phyloP scores from a whole-genome alignment of 768 basidiomycete species.

The Russula earlei region DNA sequence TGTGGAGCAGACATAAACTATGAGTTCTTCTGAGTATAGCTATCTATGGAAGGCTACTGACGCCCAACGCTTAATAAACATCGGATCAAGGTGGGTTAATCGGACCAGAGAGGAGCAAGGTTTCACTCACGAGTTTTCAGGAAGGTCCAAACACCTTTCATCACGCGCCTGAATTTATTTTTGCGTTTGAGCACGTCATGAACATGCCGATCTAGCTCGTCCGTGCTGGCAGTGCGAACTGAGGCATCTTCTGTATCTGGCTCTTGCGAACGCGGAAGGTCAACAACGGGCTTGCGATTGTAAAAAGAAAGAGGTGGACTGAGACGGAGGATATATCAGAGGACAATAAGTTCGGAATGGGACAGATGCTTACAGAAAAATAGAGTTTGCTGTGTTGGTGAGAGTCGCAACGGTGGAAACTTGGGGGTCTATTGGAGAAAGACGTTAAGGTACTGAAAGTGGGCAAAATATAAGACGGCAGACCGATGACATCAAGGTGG shows the following conservation, averaged over 20 bases:
- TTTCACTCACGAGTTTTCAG: conserved; percentile 63
- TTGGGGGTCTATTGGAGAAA: conserved; percentile 46
- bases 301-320: conserved; percentile 66
- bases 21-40: not conserved
- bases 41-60: conserved; percentile 27
- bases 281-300: conserved; percentile 58
- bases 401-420: conserved; percentile 66
- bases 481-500: conserved; percentile 73
- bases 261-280: conserved; percentile 34
- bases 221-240: conserved; percentile 31
- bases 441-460: not conserved
- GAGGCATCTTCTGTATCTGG: conserved; percentile 24
- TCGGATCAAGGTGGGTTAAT: not conserved
- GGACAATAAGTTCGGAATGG: not conserved
- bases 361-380: conserved; percentile 44
- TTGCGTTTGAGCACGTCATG: conserved; percentile 61
- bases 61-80: conserved; percentile 48
- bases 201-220: conserved; percentile 65
- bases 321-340: not conserved
- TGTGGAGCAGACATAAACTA: conserved; percentile 19
- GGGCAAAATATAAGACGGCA: conserved; percentile 11
- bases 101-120: not conserved
- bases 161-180: conserved; percentile 46
- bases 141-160: conserved; percentile 73
- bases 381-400: conserved; percentile 72